Evolutionary conservation across 495 filamentous ascomycete genomes (phyloP).

Genomic region (Aspergillus taichungensis): DNA sequence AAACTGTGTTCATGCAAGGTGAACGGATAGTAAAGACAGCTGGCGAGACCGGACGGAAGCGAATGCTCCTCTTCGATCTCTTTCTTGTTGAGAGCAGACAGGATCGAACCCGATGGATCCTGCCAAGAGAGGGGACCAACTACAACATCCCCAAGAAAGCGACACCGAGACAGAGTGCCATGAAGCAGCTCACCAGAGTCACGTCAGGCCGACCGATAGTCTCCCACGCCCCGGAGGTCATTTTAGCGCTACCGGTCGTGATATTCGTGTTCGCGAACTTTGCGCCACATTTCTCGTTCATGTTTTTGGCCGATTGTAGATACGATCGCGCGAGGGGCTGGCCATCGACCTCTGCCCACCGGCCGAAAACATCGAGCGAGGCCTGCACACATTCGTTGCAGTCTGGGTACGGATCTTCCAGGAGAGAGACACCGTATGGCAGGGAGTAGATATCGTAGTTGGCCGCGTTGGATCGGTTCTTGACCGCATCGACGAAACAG

Average conservation of each 20-base stretch:
- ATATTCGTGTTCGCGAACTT: slow-evolving; percentile 53
- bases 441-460: slow-evolving; percentile 77
- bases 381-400: slow-evolving; percentile 61
- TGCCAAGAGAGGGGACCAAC: too few species aligned
- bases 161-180: too few species aligned
- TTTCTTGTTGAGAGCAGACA: too few species aligned
- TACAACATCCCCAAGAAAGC: too few species aligned
- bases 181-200: too few species aligned
- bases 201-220: background rate
- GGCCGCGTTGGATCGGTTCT: slow-evolving; percentile 55
- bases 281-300: slow-evolving; percentile 58
- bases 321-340: slow-evolving; percentile 54
- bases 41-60: too few species aligned
- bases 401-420: slow-evolving; percentile 51
- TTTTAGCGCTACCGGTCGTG: slow-evolving; percentile 26
- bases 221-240: slow-evolving; percentile 9
- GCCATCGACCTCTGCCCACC: slow-evolving; percentile 47
- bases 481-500: slow-evolving; percentile 77
- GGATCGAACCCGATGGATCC: too few species aligned
- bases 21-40: too few species aligned
- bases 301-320: slow-evolving; percentile 48
- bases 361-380: slow-evolving; percentile 61
- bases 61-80: too few species aligned
- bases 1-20: too few species aligned
- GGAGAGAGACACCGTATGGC: slow-evolving; percentile 64